Conservation (phyloP, 768 basidiomycete genomes). For the Tulasnella sp. region DNA sequence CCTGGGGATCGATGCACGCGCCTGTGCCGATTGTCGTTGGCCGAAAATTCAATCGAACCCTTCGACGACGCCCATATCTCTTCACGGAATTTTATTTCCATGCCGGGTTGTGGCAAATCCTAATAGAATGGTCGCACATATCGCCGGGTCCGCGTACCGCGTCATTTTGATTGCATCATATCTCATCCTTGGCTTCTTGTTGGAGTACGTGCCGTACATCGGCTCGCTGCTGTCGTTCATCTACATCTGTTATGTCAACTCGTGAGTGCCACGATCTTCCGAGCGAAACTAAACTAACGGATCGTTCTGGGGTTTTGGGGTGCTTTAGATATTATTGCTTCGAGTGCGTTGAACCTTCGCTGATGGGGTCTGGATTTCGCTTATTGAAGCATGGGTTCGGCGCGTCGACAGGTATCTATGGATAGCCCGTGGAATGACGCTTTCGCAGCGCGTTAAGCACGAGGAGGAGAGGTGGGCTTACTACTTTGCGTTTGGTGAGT, state of each 20-base stretch:
- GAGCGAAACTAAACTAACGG: neutral
- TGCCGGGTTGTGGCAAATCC: neutral
- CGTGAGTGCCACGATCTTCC: constrained; percentile 58
- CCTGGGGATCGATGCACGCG: neutral
- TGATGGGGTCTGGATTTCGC: neutral
- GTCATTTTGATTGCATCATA: constrained; percentile 81
- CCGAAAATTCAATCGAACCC: neutral
- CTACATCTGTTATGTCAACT: constrained; percentile 84
- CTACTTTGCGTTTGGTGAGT: constrained; percentile 77
- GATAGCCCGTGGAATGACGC: constrained; percentile 71
- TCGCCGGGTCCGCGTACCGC: constrained; percentile 81
- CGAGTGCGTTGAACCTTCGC: constrained; percentile 56
- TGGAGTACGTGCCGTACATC: constrained; percentile 65
- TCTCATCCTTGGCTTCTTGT: constrained; percentile 64
- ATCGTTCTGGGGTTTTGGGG: constrained; percentile 16
- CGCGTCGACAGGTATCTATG: constrained; percentile 65
- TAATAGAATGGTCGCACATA: constrained; percentile 58
- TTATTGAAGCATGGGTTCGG: neutral
- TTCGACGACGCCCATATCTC: constrained; percentile 10
- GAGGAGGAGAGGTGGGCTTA: constrained; percentile 91
- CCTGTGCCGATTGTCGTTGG: neutral
- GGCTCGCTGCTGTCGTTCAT: constrained; percentile 65
- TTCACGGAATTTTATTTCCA: neutral
- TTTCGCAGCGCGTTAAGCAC: constrained; percentile 68
- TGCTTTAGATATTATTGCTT: constrained; percentile 79